These are phyloP conservation scores for Quercus phellos DNA, from an alignment of 331 rosid genomes.

Conservation along the genomic window DNA sequence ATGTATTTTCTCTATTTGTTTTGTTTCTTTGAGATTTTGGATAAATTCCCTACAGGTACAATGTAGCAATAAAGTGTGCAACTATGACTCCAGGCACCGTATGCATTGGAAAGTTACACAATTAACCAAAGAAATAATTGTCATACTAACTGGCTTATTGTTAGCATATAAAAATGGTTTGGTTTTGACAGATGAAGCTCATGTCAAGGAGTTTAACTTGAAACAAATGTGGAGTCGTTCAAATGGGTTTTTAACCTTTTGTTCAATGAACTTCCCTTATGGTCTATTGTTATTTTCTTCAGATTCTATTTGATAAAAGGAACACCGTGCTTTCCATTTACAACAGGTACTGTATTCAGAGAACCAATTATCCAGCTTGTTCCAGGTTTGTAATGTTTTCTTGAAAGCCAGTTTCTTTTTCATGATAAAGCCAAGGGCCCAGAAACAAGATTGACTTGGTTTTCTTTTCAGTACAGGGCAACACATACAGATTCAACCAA, in stretches of 20 bases:
- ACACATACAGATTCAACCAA: too few relatives aligned
- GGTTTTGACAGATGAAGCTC: constrained; percentile 43
- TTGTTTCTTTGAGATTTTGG: too few relatives aligned
- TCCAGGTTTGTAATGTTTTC: constrained; percentile 59
- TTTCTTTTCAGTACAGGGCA: constrained; percentile 25
- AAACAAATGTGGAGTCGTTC: constrained; percentile 59
- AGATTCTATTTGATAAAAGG: not conserved
- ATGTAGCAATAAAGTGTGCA: constrained; percentile 27
- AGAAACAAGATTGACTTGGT: not conserved
- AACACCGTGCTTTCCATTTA: constrained; percentile 3
- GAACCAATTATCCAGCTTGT: constrained; percentile 92
- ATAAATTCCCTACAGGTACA: not conserved
- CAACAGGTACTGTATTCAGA: constrained; percentile 92
- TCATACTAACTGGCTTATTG: not conserved
- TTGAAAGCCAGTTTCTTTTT: not conserved
- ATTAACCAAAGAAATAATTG: not conserved
- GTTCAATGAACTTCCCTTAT: constrained; percentile 23
- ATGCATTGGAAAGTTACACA: not conserved
- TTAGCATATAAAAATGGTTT: constrained; percentile 11
- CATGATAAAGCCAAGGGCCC: not conserved
- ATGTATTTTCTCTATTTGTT: too few relatives aligned
- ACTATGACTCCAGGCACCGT: constrained; percentile 50
- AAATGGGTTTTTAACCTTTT: constrained; percentile 53
- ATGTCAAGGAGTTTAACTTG: constrained; percentile 43
- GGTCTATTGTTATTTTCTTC: constrained; percentile 1